A percentile compares a stretch with the other conserved stretches of the same genome.
Conservation (phyloP, 768 basidiomycete species). For the Mycena kentingensis region DNA sequence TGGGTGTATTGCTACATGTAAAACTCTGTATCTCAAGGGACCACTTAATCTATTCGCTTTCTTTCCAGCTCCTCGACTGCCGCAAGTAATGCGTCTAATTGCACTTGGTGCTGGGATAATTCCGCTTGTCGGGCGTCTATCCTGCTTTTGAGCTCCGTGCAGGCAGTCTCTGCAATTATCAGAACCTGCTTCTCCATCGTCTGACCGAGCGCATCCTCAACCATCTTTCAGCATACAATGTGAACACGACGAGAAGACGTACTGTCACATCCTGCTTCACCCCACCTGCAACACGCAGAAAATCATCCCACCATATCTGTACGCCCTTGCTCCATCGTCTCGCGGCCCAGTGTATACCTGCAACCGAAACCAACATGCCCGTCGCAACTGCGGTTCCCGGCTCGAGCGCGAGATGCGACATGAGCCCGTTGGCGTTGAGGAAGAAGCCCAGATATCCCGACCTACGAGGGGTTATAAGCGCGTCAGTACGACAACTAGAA, state of each 20-base stretch:
- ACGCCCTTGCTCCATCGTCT: constrained; percentile 72
- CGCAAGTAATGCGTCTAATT: constrained; percentile 42
- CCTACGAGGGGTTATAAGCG: constrained; percentile 28
- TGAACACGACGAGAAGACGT: constrained; percentile 4
- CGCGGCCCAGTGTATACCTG: constrained; percentile 62
- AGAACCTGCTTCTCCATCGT: constrained; percentile 55
- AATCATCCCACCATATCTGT: constrained; percentile 68
- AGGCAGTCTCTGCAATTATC: constrained; percentile 52
- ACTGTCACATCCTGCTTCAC: constrained; percentile 8
- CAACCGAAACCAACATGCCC: constrained; percentile 52
- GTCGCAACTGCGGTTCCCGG: constrained; percentile 60
- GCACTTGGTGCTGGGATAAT: constrained; percentile 44
- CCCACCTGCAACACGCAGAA: constrained; percentile 6
- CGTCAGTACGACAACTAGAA: not conserved
- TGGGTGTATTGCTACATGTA: constrained; percentile 8
- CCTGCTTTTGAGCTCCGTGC: constrained; percentile 44
- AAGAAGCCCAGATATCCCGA: constrained; percentile 58
- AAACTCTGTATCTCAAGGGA: constrained; percentile 2
- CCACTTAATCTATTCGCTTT: constrained; percentile 4
- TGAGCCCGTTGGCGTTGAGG: constrained; percentile 41
- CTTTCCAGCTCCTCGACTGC: constrained; percentile 34
- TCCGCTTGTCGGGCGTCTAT: constrained; percentile 46
- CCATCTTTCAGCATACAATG: not conserved
- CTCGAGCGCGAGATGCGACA: constrained; percentile 46
- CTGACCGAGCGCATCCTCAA: constrained; percentile 48